Base-by-base conservation (phyloP, 2,329 filamentous ascomycete species). In the Phialophora chinensis region DNA sequence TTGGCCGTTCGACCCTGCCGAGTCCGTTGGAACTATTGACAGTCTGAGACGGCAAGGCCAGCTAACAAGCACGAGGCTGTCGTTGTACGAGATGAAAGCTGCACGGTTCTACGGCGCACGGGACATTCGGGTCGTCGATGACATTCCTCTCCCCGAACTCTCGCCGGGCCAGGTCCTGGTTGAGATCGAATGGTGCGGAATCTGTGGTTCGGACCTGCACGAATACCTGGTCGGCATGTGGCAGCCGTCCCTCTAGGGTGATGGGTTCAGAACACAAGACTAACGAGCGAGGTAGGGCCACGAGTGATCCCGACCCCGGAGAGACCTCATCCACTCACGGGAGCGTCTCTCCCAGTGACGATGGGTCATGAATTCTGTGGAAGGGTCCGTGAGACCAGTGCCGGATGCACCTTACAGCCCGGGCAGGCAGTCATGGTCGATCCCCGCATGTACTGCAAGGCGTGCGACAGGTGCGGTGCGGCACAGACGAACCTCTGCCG, bases 221-320 rank as follows among this genome's bases (percentile, higher is more conserved):
- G 63, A 61, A 31, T 65, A 61, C 33, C 20, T 65, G 8, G 14
- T 44, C 7, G 63, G 63, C 17, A 73, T 80, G 53, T 58, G 25
- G 29, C 54, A 17, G 23, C 11, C n/a, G 42, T 44, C 25, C 17
- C 20, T 11, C 17, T 49, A 6, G 14, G n/a, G 1, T 14, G 23
- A 54, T 17, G 7, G 6, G 6, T 8, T 54, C 50, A 53, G 50
- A 29, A 14, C 50, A 53, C 50, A 29, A 12, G 27, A 17, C 52
- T 55, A n/a, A 55, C 52, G 7, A 31, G 23, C 44, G 20, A 50
- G 10, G 55, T 25, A 50, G 62, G 62, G 12, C 62, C 62, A 12
- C 14, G 35, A 10, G 12, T 53, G 6, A 52, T 59, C 11, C 31
- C 60, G 5, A n/a, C 47, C 4, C 5, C 4, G 17, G 56, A 63